These are phyloP conservation scores for Straminergon stramineum DNA, from an alignment of 225 moss, liverwort and hornwort species.

Conservation along the genomic window DNA sequence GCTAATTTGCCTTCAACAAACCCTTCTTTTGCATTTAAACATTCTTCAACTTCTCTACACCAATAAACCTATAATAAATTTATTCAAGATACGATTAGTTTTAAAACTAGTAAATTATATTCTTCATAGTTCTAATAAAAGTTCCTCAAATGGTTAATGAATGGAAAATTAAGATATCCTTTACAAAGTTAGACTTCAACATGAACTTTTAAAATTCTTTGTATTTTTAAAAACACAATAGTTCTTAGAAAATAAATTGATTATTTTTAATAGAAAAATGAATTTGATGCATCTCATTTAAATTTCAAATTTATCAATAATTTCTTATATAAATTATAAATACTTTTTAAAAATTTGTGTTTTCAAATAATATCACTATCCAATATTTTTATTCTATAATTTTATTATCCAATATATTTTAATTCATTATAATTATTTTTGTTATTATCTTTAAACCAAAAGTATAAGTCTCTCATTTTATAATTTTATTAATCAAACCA, in stretches of 20 bases:
- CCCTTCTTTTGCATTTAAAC: slow-evolving; percentile 14
- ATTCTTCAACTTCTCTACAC: slow-evolving; percentile 63
- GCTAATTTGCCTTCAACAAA: slow-evolving; percentile 29
- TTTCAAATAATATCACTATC: background rate
- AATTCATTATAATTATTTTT: no score
- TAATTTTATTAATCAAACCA: no score
- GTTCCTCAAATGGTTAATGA: no score
- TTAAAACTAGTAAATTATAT: no score
- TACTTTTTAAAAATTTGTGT: background rate
- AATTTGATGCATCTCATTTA: no score
- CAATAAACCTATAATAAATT: slow-evolving; percentile 39
- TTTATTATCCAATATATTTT: background rate
- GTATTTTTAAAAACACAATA: background rate
- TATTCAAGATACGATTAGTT: no score
- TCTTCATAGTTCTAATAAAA: no score
- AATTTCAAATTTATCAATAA: background rate
- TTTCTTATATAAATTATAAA: background rate
- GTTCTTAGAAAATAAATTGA: background rate
- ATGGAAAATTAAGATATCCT: background rate
- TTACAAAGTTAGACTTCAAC: background rate
- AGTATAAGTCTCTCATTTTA: no score
- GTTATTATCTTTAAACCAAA: no score
- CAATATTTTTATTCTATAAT: background rate
- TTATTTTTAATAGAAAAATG: background rate
- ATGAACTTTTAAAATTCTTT: background rate